phyloP scores from a whole-genome alignment of 2,329 filamentous ascomycete species.

The Pseudopyricularia cyperi region DNA sequence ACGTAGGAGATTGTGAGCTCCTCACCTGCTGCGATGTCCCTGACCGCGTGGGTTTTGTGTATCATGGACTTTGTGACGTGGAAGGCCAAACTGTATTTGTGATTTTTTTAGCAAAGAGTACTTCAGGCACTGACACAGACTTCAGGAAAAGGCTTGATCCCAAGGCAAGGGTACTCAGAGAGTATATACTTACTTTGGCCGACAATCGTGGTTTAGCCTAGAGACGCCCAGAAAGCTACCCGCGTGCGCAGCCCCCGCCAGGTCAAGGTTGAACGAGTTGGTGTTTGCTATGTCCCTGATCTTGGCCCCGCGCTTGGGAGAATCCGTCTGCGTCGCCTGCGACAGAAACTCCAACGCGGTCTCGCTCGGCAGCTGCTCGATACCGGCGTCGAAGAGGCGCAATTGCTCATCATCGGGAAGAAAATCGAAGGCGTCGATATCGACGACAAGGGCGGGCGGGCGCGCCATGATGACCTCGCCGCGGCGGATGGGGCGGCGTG shows the following conservation, averaged over 20 bases:
- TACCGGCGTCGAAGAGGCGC: slow-evolving; percentile 15
- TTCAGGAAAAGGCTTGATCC: too few species aligned
- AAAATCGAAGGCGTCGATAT: neutral
- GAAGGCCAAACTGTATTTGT: slow-evolving; percentile 17
- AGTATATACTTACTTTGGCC: slow-evolving; percentile 21
- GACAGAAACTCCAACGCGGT: slow-evolving; percentile 13
- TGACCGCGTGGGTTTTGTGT: slow-evolving; percentile 21
- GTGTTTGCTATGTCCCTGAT: slow-evolving; percentile 18
- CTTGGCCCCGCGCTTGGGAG: slow-evolving; percentile 9
- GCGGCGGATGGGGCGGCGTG: slow-evolving; percentile 7
- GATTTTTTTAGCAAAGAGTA: neutral
- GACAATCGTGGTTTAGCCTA: slow-evolving; percentile 24
- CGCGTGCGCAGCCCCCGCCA: slow-evolving; percentile 17
- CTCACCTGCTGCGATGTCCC: slow-evolving; percentile 20
- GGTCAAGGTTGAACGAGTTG: slow-evolving; percentile 21
- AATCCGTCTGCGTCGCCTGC: slow-evolving; percentile 8
- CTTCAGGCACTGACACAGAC: too few species aligned
- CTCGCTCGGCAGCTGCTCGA: slow-evolving; percentile 13
- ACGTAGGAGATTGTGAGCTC: slow-evolving; percentile 25
- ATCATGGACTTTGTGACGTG: slow-evolving; percentile 17
- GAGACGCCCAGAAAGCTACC: slow-evolving; percentile 20
- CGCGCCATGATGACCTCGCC: slow-evolving; percentile 11
- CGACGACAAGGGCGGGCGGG: slow-evolving; percentile 10
- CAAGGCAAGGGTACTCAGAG: too few species aligned
- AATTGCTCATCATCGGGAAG: neutral